Evolutionary conservation across 768 basidiomycete species (phyloP).

Genomic region (Russula ochroleuca): DNA sequence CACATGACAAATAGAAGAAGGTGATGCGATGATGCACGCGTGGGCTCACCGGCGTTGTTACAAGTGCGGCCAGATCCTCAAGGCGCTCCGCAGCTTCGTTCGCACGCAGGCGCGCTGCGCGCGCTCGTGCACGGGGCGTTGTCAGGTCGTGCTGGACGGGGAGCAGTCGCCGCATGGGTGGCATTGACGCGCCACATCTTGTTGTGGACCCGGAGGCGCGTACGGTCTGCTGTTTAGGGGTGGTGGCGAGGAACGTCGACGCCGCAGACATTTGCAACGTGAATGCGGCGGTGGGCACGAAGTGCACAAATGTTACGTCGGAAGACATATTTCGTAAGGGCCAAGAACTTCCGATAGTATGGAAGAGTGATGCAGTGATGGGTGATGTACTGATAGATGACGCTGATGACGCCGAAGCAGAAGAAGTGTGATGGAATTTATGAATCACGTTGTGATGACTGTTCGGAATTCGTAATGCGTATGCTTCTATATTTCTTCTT

Average conservation of each 20-base stretch:
- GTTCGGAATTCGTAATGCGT: background rate
- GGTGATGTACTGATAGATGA: background rate
- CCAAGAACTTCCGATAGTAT: background rate
- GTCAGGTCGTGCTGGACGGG: slow-evolving; percentile 21
- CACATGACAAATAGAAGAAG: background rate
- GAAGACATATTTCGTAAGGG: background rate
- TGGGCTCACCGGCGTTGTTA: slow-evolving; percentile 18
- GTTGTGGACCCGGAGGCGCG: background rate
- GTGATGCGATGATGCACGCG: background rate
- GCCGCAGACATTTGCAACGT: background rate
- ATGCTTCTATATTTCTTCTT: background rate
- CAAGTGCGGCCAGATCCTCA: slow-evolving; percentile 22
- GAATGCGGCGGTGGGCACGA: background rate
- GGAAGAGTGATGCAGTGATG: background rate
- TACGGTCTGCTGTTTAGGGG: background rate
- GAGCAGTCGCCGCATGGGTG: background rate
- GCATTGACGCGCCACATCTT: background rate
- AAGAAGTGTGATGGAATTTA: background rate
- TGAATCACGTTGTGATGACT: background rate
- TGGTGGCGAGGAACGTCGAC: background rate
- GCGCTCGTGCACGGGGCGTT: slow-evolving; percentile 17
- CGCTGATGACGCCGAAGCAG: background rate
- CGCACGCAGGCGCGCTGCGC: slow-evolving; percentile 16
- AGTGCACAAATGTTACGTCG: background rate
- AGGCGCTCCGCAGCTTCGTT: slow-evolving; percentile 17